Base-by-base conservation (phyloP, 768 basidiomycete species). In the Grammothele lineata region DNA sequence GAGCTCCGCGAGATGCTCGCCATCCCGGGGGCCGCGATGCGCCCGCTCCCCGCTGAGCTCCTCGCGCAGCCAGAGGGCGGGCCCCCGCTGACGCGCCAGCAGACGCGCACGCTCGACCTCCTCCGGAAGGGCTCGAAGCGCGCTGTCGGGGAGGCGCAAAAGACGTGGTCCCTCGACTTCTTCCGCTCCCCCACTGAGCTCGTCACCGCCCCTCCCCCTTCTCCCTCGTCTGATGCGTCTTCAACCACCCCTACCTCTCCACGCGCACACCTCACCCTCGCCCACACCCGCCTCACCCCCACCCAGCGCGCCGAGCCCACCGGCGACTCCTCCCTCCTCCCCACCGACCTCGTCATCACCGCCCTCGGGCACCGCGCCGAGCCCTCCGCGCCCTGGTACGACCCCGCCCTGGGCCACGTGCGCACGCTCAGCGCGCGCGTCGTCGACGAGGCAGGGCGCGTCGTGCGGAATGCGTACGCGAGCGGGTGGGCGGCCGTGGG, bases 401-500 rank as follows among this genome's bases (percentile, higher is more conserved):
- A 89, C 57, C 68, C 78, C 0, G 57, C 65, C 2, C 62, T 78
- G 3, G 66, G 75, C 3, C 83, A 81, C 55, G 66, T 88, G 12
- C 76, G 80, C n/a, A 76, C 76, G 1, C 52, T 64, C 3, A 63
- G 65, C 6, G 78, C 78, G 4, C 72, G 81, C 11, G 67, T 88
- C 7, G 57, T 78, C 22, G 68, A 70, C 10, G 55, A 62, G 3
- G 54, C 53, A 4, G 62, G 66, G 10, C 57, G 57, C 2, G 44
- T 63, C 15, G 54, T 83, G 30, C 73, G 71, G 30, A 80, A 79
- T 48, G 71, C 94, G n/a, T 99, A 96, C 61, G 86, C 91, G 1
- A 85, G 89, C 1, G 95, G 95, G 9, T 99, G 96, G 96, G 85
- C 91, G 2, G 85, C 91, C 2, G 82, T 78, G 3, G 95, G 95